Base-by-base conservation (phyloP, 495 filamentous ascomycete species). In the Tuber microsphaerosporum region DNA sequence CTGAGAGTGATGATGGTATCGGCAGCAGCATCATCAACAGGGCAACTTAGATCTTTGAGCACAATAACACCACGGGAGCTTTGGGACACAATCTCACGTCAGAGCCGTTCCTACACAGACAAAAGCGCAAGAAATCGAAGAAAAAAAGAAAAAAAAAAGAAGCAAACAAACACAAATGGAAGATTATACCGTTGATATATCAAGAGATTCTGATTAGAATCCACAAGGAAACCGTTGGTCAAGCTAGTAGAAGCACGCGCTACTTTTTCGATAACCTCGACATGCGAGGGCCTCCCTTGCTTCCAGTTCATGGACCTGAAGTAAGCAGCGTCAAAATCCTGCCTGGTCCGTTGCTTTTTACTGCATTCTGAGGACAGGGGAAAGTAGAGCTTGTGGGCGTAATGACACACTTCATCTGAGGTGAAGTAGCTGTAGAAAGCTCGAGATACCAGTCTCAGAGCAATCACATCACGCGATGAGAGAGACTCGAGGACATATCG, bases 361-460 rank as follows among this genome's bases (percentile, higher is more conserved):
- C 45, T 69, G 14, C 75, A 72, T 46, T 81, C 80, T 19, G 75
- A 75, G 17, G 80, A 81, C 26, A 74, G 34, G 4, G 79, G 75
- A 42, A 81, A 81, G 70, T 78, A 81, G 42, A 81, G 71, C 37
- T 78, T 77, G 22, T 81, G 80, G 43, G 80, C 80, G 48, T 81
- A 81, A 73, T 73, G 73, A 10, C 75, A 81, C 26, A 81, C 73
- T 34, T 81, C 75, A 7, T 81, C 72, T 20, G 72, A 73, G 26
- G 80, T 78, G 44, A 81, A 81, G 71, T 81, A 81, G 44, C 51
- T 39, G 69, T 81, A 73, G 78, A 68, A 81, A 34, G 56, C 51
- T 14, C 51, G 69, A 26, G 79, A 81, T 1, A 81, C 76, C 17
- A 45, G 79, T 17, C 80, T 79, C 9, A 81, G 75, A 34, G 79